A percentile compares a stretch with the other conserved stretches of the same genome.
Conservation (phyloP, 352 stramenopile species). For the Pythium folliculosum region DNA sequence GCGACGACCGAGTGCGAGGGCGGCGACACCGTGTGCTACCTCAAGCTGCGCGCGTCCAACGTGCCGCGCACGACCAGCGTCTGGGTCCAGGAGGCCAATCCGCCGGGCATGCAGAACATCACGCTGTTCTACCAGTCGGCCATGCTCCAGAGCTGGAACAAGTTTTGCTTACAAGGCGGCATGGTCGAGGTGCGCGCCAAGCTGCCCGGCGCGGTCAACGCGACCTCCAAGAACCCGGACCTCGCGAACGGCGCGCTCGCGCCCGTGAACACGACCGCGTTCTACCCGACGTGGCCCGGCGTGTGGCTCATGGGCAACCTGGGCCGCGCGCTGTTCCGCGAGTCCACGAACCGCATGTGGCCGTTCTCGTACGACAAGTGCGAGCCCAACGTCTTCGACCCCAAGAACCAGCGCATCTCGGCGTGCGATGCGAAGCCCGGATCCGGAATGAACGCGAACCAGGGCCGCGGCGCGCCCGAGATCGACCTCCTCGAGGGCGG, state of each 20-base stretch:
- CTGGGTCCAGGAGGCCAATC: slow-evolving; percentile 59
- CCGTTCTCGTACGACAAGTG: slow-evolving; percentile 93
- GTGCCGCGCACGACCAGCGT: slow-evolving; percentile 41
- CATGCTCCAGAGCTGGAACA: slow-evolving; percentile 94
- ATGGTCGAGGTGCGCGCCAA: slow-evolving; percentile 92
- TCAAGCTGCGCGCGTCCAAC: slow-evolving; percentile 49
- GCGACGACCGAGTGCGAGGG: slow-evolving; percentile 19
- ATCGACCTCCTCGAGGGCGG: slow-evolving; percentile 92
- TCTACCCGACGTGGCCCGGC: slow-evolving; percentile 84
- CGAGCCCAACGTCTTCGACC: slow-evolving; percentile 49
- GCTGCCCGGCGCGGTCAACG: slow-evolving; percentile 77
- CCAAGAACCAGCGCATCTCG: slow-evolving; percentile 55
- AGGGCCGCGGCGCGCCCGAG: slow-evolving; percentile 89
- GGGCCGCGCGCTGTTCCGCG: slow-evolving; percentile 88
- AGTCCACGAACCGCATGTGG: slow-evolving; percentile 90
- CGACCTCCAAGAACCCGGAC: slow-evolving; percentile 35
- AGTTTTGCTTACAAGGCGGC: slow-evolving; percentile 94
- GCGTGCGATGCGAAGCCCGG: slow-evolving; percentile 89
- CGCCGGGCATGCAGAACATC: slow-evolving; percentile 53
- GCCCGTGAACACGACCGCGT: slow-evolving; percentile 12
- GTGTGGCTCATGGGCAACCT: slow-evolving; percentile 95
- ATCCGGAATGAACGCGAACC: slow-evolving; percentile 82
- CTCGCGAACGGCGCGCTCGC: slow-evolving; percentile 11
- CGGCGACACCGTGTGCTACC: slow-evolving; percentile 43
- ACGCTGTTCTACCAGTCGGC: slow-evolving; percentile 66